phyloP scores from a whole-genome alignment of 139 green algal species.

The Pleodorina starrii region DNA sequence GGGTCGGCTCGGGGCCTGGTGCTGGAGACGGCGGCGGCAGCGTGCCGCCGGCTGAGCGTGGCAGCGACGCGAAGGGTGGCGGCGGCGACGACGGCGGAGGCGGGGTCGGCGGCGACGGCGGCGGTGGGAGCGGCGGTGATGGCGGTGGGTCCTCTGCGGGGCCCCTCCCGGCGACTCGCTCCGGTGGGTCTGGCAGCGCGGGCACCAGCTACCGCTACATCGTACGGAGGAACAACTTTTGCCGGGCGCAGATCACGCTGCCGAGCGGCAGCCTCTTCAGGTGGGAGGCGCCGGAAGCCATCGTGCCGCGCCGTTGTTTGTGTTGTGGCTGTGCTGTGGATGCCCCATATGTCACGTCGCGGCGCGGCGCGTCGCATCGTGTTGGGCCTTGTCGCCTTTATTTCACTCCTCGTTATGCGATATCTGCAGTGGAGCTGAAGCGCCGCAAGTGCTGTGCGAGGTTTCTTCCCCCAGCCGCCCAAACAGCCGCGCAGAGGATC shows the following conservation, averaged over 20 bases:
- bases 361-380: too few species aligned
- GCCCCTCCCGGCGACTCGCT: neutral
- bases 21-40: too few species aligned
- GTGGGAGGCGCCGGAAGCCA: neutral
- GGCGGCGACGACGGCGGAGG: neutral
- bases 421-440: too few species aligned
- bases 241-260: neutral
- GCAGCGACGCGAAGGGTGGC: neutral
- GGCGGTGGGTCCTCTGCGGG: too few species aligned
- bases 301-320: neutral
- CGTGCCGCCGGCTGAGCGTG: neutral
- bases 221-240: neutral
- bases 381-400: too few species aligned
- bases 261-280: neutral
- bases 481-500: neutral
- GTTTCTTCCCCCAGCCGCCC: too few species aligned
- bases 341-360: neutral
- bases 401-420: too few species aligned
- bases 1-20: too few species aligned
- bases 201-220: conserved; percentile 26
- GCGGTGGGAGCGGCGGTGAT: too few species aligned
- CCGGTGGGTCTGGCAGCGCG: neutral
- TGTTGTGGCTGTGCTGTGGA: neutral
- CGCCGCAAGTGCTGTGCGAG: too few species aligned
- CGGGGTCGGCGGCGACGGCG: neutral